Conservation (phyloP, 2,329 filamentous ascomycete species). For the Colletotrichum trifolii region DNA sequence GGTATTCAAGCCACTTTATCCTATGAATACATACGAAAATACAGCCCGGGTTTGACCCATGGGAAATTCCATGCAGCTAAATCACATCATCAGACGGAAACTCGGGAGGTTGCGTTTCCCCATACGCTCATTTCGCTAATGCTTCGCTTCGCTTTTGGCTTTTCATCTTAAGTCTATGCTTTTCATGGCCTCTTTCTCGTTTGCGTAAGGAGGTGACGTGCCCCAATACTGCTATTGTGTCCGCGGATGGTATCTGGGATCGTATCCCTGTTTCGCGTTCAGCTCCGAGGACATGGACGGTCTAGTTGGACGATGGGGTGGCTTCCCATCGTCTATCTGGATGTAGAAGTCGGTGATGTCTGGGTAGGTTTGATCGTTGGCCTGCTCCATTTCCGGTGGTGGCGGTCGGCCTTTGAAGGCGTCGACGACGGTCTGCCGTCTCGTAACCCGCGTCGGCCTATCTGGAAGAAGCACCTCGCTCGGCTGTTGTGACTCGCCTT, state of each 20-base stretch:
- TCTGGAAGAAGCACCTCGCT: slow-evolving; percentile 10
- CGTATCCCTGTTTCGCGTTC: not conserved
- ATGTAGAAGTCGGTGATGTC: slow-evolving; percentile 14
- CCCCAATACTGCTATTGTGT: slow-evolving; percentile 11
- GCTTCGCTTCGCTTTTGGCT: slow-evolving; percentile 4
- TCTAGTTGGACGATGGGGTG: not conserved
- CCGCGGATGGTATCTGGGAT: not conserved
- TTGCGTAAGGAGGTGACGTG: slow-evolving; percentile 3
- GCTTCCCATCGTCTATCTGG: not conserved
- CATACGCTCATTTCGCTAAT: slow-evolving; percentile 18
- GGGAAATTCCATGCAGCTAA: not conserved
- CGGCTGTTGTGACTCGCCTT: not conserved
- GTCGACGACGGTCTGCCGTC: slow-evolving; percentile 32
- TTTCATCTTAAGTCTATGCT: slow-evolving; percentile 11
- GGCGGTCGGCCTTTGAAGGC: slow-evolving; percentile 16
- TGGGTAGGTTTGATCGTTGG: slow-evolving; percentile 10
- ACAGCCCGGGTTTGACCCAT: not conserved
- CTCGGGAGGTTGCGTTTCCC: not conserved
- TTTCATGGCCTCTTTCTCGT: slow-evolving; percentile 10
- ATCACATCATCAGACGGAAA: slow-evolving; percentile 21
- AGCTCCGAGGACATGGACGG: slow-evolving; percentile 16
- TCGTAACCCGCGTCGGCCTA: slow-evolving; percentile 32
- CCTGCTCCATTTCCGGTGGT: not conserved
- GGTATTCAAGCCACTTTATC: not conserved
- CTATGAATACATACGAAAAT: not conserved